Base-by-base conservation (phyloP, 352 stramenopile genomes). In the Pythium scleroteichum region DNA sequence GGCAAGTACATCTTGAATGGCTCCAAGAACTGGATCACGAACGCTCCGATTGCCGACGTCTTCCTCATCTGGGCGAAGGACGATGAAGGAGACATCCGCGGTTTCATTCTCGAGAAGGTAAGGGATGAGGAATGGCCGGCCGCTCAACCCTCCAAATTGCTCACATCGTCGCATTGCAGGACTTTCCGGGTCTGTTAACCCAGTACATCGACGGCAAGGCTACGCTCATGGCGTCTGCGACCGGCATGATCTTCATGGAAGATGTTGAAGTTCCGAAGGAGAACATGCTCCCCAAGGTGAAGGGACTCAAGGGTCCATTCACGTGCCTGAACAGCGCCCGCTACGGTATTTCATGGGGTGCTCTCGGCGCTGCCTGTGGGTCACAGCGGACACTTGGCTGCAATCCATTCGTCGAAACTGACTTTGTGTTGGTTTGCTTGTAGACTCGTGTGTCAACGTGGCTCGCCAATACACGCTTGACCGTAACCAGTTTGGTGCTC, bases 171-270 rank as follows among this genome's bases (percentile, higher is more conserved):
- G 19, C 20, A 20, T 13, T 48, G 35, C 46, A 90, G 83, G 94
- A 90, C 62, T 98, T 95, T 54, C 81, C 85, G 17, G 96, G 96
- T 61, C 82, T 99, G 9, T 85, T 85, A 19, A 92, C 96, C 16
- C 89, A 95, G 45, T 97, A 97, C 64, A 99, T 99, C 62, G 84
- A 99, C 73, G 96, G 97, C 55, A 99, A 99, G 72, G 90, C 97
- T 32, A 94, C 84, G 33, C 74, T 99, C 41, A 91, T 98, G 61
- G 96, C 97, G 20, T 98, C 88, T 44, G 83, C 76, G 19, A 99
- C 97, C 1, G 97, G 97, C 51, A 98, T 98, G 87, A 99, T 99
- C 55, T 98, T 98, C 70, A 89, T 99, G 73, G 97, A 99, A 50
- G 93, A 99, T 62, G 96, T 99, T 23, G 76, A 92, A 65, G 88